These are phyloP conservation scores for Colletotrichum australisinense DNA, from an alignment of 2,329 filamentous ascomycete genomes.

Conservation along the genomic window DNA sequence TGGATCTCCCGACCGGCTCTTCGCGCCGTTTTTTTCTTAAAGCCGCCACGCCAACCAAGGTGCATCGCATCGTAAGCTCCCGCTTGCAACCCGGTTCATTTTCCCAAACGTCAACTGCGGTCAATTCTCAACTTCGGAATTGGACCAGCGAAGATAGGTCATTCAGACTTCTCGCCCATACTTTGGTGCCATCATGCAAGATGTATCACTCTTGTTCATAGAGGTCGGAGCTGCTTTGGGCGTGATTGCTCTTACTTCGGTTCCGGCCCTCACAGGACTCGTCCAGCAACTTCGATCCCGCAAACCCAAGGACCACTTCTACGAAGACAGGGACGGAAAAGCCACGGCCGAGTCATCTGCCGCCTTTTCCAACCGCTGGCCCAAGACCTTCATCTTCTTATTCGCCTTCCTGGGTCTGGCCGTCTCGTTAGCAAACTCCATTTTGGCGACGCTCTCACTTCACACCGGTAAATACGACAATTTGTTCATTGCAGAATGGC, in stretches of 20 bases:
- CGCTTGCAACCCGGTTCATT: background rate
- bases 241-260: slow-evolving; percentile 48
- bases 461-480: slow-evolving; percentile 42
- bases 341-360: slow-evolving; percentile 72
- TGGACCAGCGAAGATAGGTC: background rate
- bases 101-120: background rate
- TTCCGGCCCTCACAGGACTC: slow-evolving; percentile 50
- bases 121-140: background rate
- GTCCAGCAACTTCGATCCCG: slow-evolving; percentile 48
- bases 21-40: background rate
- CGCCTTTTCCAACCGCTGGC: slow-evolving; percentile 69
- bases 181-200: slow-evolving; percentile 21
- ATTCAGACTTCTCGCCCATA: background rate
- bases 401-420: slow-evolving; percentile 65
- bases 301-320: slow-evolving; percentile 58
- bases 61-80: background rate
- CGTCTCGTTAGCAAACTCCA: slow-evolving; percentile 66
- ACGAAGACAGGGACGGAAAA: slow-evolving; percentile 77
- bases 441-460: slow-evolving; percentile 58
- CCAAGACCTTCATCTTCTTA: slow-evolving; percentile 66
- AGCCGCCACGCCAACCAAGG: background rate
- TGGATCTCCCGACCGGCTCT: background rate
- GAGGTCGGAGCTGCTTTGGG: slow-evolving; percentile 44
- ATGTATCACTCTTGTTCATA: slow-evolving; percentile 31
- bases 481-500: slow-evolving; percentile 67